phyloP scores from a whole-genome alignment of 768 basidiomycete species.

The Tricholoma sp. region DNA sequence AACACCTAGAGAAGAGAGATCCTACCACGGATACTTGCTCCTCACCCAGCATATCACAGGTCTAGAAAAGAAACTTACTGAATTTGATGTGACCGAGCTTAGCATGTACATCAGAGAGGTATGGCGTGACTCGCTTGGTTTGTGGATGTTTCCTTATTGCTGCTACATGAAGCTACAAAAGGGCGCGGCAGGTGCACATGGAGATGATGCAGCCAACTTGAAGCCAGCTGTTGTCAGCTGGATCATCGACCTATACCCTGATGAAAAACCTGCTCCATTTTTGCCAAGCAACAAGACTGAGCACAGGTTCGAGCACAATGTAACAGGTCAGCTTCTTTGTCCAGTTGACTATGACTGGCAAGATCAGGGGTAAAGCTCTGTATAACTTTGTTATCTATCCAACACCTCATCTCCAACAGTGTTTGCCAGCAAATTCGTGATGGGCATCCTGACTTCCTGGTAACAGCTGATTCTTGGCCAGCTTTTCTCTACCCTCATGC shows the following conservation, averaged over 20 bases:
- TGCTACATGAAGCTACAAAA: background rate
- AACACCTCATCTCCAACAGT: background rate
- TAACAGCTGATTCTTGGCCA: background rate
- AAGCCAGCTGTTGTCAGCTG: background rate
- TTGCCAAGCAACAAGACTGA: background rate
- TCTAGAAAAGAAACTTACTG: background rate
- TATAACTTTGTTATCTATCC: background rate
- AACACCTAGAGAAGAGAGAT: background rate
- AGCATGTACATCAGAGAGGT: background rate
- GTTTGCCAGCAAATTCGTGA: conserved; percentile 3
- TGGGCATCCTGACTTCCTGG: conserved; percentile 6
- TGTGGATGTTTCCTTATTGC: background rate
- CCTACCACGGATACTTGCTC: background rate
- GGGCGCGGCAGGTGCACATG: conserved; percentile 5
- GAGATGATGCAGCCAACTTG: conserved; percentile 8
- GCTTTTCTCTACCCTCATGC: conserved; percentile 4
- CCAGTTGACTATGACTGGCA: conserved; percentile 14
- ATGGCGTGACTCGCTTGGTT: no score
- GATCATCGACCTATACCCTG: background rate
- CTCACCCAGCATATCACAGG: background rate
- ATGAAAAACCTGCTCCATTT: background rate
- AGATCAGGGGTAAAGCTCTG: conserved; percentile 7
- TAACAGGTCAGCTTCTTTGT: conserved; percentile 13
- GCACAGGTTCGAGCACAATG: conserved; percentile 13
- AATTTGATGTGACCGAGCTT: background rate